Evolutionary conservation across 768 basidiomycete genomes (phyloP).

Genomic region (Pulveroboletus frians): DNA sequence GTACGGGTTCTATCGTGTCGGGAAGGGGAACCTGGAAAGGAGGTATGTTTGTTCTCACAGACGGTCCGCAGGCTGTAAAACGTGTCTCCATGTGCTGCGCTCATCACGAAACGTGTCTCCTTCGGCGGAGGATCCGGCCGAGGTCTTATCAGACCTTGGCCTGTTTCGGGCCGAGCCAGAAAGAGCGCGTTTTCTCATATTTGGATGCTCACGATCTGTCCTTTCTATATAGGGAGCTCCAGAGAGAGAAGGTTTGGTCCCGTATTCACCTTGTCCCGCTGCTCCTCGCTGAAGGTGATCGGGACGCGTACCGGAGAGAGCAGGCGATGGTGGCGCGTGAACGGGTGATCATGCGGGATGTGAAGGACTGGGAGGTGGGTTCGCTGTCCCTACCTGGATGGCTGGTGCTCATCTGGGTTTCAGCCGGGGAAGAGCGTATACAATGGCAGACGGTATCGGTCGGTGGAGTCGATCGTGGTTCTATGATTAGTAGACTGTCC

Average conservation of each 20-base stretch:
- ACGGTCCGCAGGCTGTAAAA: slow-evolving; percentile 58
- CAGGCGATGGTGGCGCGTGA: slow-evolving; percentile 77
- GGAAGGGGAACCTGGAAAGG: slow-evolving; percentile 87
- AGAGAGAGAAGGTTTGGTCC: slow-evolving; percentile 92
- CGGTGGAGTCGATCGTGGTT: slow-evolving; percentile 53
- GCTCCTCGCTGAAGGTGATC: slow-evolving; percentile 89
- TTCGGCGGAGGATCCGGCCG: slow-evolving; percentile 44
- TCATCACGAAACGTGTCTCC: slow-evolving; percentile 64
- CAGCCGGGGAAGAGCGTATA: slow-evolving; percentile 87
- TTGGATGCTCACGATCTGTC: slow-evolving; percentile 31
- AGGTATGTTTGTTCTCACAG: slow-evolving; percentile 54
- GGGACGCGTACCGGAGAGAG: slow-evolving; percentile 77
- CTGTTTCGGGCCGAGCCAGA: slow-evolving; percentile 39
- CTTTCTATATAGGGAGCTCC: slow-evolving; percentile 70
- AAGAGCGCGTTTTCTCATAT: slow-evolving; percentile 39
- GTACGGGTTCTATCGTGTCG: slow-evolving; percentile 89
- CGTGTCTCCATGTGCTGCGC: slow-evolving; percentile 56
- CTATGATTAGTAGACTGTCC: slow-evolving; percentile 37
- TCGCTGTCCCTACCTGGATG: slow-evolving; percentile 7
- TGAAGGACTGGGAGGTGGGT: slow-evolving; percentile 89
- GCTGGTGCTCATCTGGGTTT: neutral
- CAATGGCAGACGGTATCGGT: slow-evolving; percentile 68
- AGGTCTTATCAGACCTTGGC: slow-evolving; percentile 40
- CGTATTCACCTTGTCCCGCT: slow-evolving; percentile 91
- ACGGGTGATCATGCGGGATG: slow-evolving; percentile 91